Conservation (phyloP, 192 early-diverging fungal genomes). For the Phycomyces blakesleeanus region DNA sequence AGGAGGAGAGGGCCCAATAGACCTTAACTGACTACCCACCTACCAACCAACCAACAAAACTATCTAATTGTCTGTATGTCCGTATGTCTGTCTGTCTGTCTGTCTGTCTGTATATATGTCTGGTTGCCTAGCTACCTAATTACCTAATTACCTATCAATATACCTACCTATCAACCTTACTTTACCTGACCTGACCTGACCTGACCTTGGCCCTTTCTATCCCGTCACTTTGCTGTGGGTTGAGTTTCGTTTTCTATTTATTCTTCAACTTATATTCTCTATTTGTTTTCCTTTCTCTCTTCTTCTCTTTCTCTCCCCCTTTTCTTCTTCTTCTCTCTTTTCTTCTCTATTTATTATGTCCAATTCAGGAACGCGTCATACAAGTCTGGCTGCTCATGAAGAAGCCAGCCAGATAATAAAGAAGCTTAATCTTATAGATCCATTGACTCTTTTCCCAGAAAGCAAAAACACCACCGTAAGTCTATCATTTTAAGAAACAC, state of each 20-base stretch:
- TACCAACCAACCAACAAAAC: no score
- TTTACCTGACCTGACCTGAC: no score
- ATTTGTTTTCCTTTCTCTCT: not conserved
- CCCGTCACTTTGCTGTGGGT: no score
- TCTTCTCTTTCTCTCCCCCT: not conserved
- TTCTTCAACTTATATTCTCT: not conserved
- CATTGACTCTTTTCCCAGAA: not conserved
- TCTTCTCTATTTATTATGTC: not conserved
- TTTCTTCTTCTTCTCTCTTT: not conserved
- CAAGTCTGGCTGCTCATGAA: not conserved
- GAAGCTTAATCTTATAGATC: not conserved
- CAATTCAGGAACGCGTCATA: not conserved
- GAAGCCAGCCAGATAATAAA: not conserved
- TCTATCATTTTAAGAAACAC: not conserved
- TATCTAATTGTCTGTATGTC: no score
- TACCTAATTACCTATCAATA: not conserved
- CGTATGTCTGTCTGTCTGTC: not conserved
- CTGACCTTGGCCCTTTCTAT: no score
- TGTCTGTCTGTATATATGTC: not conserved
- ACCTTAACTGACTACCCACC: no score
- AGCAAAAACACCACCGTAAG: not conserved
- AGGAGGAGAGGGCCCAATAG: not conserved
- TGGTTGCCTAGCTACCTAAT: no score
- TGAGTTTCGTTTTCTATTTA: no score
- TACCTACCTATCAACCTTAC: no score